Percentiles rank a stretch among this genome's conserved stretches.
These are phyloP conservation scores for Aspergillus hancockii DNA, from an alignment of 495 filamentous ascomycete genomes.

Conservation along the genomic window DNA sequence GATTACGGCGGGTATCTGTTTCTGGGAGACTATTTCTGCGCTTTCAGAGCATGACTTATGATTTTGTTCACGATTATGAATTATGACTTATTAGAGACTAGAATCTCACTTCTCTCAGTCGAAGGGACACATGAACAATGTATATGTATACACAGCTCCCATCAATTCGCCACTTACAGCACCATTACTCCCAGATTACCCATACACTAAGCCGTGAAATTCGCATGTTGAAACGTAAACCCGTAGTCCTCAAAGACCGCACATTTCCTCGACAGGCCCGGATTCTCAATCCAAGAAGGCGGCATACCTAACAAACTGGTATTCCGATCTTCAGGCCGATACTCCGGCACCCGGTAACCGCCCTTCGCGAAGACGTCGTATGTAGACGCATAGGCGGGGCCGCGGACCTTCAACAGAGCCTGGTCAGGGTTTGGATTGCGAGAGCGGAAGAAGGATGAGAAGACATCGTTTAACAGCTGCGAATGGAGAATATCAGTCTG, in stretches of 20 bases:
- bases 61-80: background rate
- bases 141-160: background rate
- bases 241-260: slow-evolving; percentile 29
- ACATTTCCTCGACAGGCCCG: slow-evolving; percentile 23
- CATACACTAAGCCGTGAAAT: slow-evolving; percentile 8
- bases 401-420: slow-evolving; percentile 16
- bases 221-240: slow-evolving; percentile 26
- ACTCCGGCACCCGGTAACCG: slow-evolving; percentile 17
- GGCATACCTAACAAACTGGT: slow-evolving; percentile 23
- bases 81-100: slow-evolving; percentile 4
- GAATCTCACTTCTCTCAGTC: background rate
- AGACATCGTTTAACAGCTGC: slow-evolving; percentile 33
- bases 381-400: slow-evolving; percentile 27
- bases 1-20: background rate
- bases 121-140: background rate
- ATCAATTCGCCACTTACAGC: background rate
- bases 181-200: too few relatives aligned
- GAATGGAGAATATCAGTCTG: slow-evolving; percentile 23
- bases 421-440: slow-evolving; percentile 28
- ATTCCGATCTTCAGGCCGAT: slow-evolving; percentile 8
- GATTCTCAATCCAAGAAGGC: slow-evolving; percentile 13
- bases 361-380: slow-evolving; percentile 5
- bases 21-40: background rate
- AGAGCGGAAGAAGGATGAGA: slow-evolving; percentile 25
- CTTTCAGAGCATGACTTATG: background rate